Base-by-base conservation (phyloP, 2,329 filamentous ascomycete genomes). In the Fusarium brachygibbosum region DNA sequence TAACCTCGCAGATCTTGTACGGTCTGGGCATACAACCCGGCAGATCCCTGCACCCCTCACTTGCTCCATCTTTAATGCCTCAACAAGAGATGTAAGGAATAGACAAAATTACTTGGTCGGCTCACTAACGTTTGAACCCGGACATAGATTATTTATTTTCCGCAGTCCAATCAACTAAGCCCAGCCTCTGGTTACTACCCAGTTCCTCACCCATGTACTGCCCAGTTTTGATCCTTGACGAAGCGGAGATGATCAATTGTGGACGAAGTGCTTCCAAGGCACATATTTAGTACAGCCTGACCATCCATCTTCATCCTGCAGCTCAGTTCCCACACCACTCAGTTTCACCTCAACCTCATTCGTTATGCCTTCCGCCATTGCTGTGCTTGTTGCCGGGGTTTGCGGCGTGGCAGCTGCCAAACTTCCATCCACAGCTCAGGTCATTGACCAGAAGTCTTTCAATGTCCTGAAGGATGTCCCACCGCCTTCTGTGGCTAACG, bases 361-460 rank as follows among this genome's bases (percentile, higher is more conserved):
- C 63, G 68, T 23, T 21, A 73, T 73, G 70, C 62, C 71, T 58
- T 65, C 70, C 31, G 10, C 49, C 32, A 38, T 71, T 35, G 42
- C 68, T 58, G 53, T 70, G 17, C 41, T 73, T 49, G 58, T 57
- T 57, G 68, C 63, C 23, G 70, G 68, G 42, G 28, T 62, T 14
- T 67, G 45, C 45, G 68, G 68, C 21, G 68, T 41, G 3, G 29
- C 59, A 90, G 91, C 63, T 90, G 89, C 50, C 14, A 60, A 72
- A 68, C 57, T 67, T 17, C 64, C 64, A 12, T 37, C 63, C 32
- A 53, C 57, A 2, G 70, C 70, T 17, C 71, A 73, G 55, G 55
- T 73, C 41, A 69, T 73, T 19, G 54, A 73, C 32, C 71, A 73
- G 12, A 73, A 63, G 54, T 45, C 63, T 2, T 73, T 73, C 32